Evolutionary conservation across 2,329 filamentous ascomycete genomes (phyloP).

Genomic region (Colletotrichum trifolii): DNA sequence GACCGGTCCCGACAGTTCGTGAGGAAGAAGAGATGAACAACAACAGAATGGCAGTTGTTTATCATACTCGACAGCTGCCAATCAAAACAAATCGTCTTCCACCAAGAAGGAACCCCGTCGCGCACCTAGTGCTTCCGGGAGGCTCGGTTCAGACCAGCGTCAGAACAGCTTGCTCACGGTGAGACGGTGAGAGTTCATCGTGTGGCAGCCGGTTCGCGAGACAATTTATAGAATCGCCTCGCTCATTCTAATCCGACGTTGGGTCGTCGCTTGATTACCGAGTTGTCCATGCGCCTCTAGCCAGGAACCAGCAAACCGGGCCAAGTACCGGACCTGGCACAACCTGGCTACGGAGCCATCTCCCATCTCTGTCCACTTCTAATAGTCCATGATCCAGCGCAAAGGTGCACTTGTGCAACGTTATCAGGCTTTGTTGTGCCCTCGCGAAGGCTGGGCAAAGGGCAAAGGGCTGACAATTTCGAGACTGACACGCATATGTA

Average conservation of each 20-base stretch:
- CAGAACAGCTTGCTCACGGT: conserved; percentile 15
- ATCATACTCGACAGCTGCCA: no score
- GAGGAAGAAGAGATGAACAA: not conserved
- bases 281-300: not conserved
- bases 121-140: no score
- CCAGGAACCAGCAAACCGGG: not conserved
- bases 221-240: conserved; percentile 26
- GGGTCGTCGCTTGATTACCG: not conserved
- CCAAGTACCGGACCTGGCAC: no score
- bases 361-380: no score
- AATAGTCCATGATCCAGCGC: no score
- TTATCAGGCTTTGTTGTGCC: not conserved
- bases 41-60: not conserved
- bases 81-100: no score
- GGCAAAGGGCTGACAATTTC: not conserved
- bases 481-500: conserved; percentile 18
- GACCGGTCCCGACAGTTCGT: no score
- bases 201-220: conserved; percentile 20
- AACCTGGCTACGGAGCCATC: no score
- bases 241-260: conserved; percentile 20
- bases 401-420: no score
- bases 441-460: conserved; percentile 1
- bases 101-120: no score
- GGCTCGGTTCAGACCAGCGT: not conserved
- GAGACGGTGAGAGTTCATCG: conserved; percentile 22